These are phyloP conservation scores for Penicillium mononematosum DNA, from an alignment of 495 filamentous ascomycete genomes.

Conservation along the genomic window DNA sequence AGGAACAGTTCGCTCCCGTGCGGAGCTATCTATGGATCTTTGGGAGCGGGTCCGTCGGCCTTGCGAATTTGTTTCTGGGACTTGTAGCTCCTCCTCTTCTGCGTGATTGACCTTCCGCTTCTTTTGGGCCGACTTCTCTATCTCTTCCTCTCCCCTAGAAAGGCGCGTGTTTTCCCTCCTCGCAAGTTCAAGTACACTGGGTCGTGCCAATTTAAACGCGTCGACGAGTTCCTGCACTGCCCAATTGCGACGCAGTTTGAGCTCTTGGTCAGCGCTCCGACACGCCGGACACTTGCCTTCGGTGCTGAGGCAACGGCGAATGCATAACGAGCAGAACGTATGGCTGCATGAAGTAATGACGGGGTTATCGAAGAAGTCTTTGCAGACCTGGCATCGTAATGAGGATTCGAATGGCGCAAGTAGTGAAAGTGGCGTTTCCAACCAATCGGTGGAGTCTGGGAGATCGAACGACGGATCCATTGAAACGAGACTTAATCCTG, in stretches of 20 bases:
- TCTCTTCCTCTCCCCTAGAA: constrained; percentile 15
- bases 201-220: constrained; percentile 65
- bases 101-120: constrained; percentile 46
- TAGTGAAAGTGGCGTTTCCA: constrained; percentile 68
- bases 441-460: constrained; percentile 91
- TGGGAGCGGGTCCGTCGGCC: constrained; percentile 44
- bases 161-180: constrained; percentile 34
- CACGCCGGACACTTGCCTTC: constrained; percentile 89
- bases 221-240: constrained; percentile 82
- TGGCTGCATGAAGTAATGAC: constrained; percentile 94
- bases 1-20: not conserved
- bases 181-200: constrained; percentile 61
- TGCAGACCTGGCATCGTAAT: constrained; percentile 94
- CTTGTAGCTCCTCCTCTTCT: constrained; percentile 16
- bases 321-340: constrained; percentile 96
- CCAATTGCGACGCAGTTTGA: constrained; percentile 80
- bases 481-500: not conserved
- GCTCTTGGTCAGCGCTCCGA: constrained; percentile 71
- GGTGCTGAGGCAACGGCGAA: constrained; percentile 73
- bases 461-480: constrained; percentile 61
- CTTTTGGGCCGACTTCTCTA: constrained; percentile 31
- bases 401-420: constrained; percentile 78
- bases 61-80: constrained; percentile 22
- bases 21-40: not conserved
- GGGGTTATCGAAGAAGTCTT: constrained; percentile 91